Conservation (phyloP, 73 alveolate genomes). For the Urostyla sp. region DNA sequence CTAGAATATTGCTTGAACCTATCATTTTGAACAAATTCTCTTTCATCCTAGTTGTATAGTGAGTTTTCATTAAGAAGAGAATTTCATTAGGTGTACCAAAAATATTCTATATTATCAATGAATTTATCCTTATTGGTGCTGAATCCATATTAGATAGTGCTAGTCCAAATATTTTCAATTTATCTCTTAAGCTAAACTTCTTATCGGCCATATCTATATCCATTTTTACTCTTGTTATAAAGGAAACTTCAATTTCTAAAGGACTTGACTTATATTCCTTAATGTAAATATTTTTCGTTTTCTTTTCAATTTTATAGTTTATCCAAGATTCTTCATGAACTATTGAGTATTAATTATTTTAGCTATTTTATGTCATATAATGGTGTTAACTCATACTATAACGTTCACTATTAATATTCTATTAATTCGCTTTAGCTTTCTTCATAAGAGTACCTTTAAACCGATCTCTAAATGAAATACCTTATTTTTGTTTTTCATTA, state of each 20-base stretch:
- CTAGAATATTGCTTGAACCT: conserved; percentile 93
- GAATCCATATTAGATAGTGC: conserved; percentile 82
- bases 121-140: conserved; percentile 81
- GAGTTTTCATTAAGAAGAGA: conserved; percentile 32
- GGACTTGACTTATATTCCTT: conserved; percentile 53
- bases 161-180: conserved; percentile 75
- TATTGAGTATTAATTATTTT: too few species aligned
- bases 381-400: too few species aligned
- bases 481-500: too few species aligned
- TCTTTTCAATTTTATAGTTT: conserved; percentile 18
- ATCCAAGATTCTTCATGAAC: conserved; percentile 33
- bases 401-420: too few species aligned
- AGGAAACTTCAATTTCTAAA: conserved; percentile 46
- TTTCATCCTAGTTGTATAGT: conserved; percentile 64
- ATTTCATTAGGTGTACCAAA: conserved; percentile 74
- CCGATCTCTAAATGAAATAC: too few species aligned
- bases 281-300: conserved; percentile 41
- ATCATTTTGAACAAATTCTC: conserved; percentile 75
- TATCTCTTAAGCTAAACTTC: conserved; percentile 2
- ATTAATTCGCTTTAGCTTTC: too few species aligned
- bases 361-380: too few species aligned
- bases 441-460: too few species aligned
- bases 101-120: conserved; percentile 65
- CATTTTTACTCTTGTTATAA: conserved; percentile 34
- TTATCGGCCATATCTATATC: conserved; percentile 40